Evolutionary conservation across 1,139 yeast genomes (phyloP).

Genomic region (Magnusiomyces ingens): DNA sequence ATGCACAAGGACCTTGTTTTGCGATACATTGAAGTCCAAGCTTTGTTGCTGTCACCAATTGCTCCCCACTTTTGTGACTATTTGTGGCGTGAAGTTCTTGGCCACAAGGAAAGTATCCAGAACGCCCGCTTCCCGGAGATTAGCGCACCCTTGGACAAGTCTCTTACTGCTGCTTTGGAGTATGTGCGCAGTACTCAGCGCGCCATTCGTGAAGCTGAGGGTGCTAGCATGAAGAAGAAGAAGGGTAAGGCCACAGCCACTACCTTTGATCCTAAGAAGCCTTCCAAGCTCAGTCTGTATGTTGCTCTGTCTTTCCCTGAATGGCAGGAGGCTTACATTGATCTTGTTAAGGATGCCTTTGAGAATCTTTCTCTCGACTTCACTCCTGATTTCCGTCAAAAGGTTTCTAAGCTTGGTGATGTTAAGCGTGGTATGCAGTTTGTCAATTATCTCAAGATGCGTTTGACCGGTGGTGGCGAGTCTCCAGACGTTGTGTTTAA

Average conservation of each 20-base stretch:
- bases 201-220: conserved; percentile 88
- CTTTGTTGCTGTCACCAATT: conserved; percentile 77
- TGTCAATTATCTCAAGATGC: conserved; percentile 74
- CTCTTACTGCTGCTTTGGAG: conserved; percentile 58
- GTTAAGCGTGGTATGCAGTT: conserved; percentile 98
- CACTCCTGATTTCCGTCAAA: conserved; percentile 34
- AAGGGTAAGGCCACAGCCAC: conserved; percentile 74
- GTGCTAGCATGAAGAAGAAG: conserved; percentile 80
- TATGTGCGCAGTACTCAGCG: conserved; percentile 76
- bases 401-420: conserved; percentile 37
- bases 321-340: conserved; percentile 90
- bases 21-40: conserved; percentile 80
- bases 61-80: conserved; percentile 96
- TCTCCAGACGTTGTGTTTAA: conserved; percentile 73
- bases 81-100: conserved; percentile 75
- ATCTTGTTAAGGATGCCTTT: conserved; percentile 72
- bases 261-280: conserved; percentile 56
- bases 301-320: conserved; percentile 84
- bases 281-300: conserved; percentile 65
- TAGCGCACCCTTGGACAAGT: conserved; percentile 53
- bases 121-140: conserved; percentile 73
- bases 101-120: conserved; percentile 54
- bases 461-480: conserved; percentile 46
- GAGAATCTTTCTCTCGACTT: conserved; percentile 36
- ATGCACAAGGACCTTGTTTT: conserved; percentile 82